phyloP scores from a whole-genome alignment of 371 early-diverging fungal species.

The Choanephora cucurbitarum region DNA sequence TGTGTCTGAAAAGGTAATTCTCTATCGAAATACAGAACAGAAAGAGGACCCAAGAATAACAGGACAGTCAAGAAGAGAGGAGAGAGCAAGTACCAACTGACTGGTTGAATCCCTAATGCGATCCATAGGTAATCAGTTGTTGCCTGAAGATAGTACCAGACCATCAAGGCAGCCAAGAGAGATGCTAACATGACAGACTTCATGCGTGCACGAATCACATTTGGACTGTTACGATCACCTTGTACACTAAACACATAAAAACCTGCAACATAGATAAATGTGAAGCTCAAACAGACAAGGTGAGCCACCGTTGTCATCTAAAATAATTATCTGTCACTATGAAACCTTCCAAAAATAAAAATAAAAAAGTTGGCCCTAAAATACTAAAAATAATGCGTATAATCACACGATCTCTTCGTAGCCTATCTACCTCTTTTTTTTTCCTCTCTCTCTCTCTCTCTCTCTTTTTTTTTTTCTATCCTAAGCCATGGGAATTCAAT shows the following conservation, averaged over 20 bases:
- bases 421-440: conserved; percentile 6
- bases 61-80: conserved; percentile 33
- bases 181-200: conserved; percentile 38
- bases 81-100: not conserved
- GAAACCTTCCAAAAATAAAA: too few species aligned
- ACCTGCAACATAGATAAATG: conserved; percentile 41
- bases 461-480: not conserved
- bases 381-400: too few species aligned
- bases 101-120: conserved; percentile 2
- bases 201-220: conserved; percentile 42
- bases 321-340: too few species aligned
- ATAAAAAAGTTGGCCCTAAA: too few species aligned
- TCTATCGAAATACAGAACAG: conserved; percentile 35
- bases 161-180: conserved; percentile 19
- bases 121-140: not conserved
- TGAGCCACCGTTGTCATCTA: conserved; percentile 23
- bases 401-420: not conserved
- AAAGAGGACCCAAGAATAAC: conserved; percentile 59
- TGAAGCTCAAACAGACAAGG: conserved; percentile 34
- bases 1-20: conserved; percentile 38
- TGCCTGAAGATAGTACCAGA: conserved; percentile 17
- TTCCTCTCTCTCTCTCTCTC: not conserved
- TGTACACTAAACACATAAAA: conserved; percentile 37
- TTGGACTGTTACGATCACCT: conserved; percentile 36
- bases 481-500: conserved; percentile 57